phyloP scores from a whole-genome alignment of 2,329 filamentous ascomycete species.

The Colletotrichum sp. region DNA sequence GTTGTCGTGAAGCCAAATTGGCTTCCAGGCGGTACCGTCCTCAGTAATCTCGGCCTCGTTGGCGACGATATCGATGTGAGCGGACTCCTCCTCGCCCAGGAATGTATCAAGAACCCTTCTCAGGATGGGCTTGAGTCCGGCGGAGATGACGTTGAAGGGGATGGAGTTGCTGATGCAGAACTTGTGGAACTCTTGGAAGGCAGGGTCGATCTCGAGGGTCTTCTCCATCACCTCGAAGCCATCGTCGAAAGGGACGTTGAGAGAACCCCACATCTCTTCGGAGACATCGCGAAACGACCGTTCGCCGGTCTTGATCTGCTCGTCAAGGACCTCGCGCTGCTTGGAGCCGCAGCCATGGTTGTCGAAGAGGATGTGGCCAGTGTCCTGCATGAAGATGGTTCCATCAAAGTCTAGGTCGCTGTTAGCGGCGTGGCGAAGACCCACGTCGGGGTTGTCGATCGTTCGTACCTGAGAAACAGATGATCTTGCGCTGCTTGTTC shows the following conservation, averaged over 20 bases:
- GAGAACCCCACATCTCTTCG: slow-evolving; percentile 73
- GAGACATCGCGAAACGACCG: slow-evolving; percentile 73
- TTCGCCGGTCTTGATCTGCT: slow-evolving; percentile 68
- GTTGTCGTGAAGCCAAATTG: slow-evolving; percentile 70
- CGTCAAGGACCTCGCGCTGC: slow-evolving; percentile 60
- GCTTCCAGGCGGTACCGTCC: slow-evolving; percentile 67
- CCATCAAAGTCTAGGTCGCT: slow-evolving; percentile 66
- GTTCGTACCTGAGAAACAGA: slow-evolving; percentile 60
- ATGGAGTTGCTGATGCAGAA: slow-evolving; percentile 68
- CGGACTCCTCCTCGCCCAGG: slow-evolving; percentile 63
- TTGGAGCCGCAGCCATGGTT: slow-evolving; percentile 65
- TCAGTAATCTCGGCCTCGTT: slow-evolving; percentile 66
- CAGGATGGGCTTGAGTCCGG: slow-evolving; percentile 69
- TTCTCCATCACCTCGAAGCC: slow-evolving; percentile 70
- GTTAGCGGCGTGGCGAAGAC: slow-evolving; percentile 15
- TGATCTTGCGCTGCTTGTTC: slow-evolving; percentile 58
- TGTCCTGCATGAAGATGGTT: slow-evolving; percentile 76
- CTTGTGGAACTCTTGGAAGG: slow-evolving; percentile 67
- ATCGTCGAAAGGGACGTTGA: slow-evolving; percentile 70
- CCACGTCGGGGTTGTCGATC: not conserved
- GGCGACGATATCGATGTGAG: slow-evolving; percentile 69
- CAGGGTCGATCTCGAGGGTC: slow-evolving; percentile 65
- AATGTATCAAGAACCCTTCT: slow-evolving; percentile 67
- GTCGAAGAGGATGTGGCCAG: slow-evolving; percentile 72
- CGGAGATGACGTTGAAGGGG: slow-evolving; percentile 73